Percentiles rank a stretch among this genome's conserved stretches.
phyloP scores from a whole-genome alignment of 2,329 filamentous ascomycete genomes.

The Stenocarpella maydis region DNA sequence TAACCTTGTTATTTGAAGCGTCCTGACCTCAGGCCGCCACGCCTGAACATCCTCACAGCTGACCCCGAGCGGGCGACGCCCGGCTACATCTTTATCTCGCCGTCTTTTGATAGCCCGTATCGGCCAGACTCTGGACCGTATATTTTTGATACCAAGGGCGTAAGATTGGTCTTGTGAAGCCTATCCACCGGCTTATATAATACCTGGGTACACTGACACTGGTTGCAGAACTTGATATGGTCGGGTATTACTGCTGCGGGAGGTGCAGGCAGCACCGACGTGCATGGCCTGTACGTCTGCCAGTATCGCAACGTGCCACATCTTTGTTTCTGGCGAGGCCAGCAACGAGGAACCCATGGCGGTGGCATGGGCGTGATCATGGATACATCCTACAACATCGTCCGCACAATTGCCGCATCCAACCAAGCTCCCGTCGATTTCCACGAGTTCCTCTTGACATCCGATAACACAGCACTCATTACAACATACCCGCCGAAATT shows the following conservation, averaged over 20 bases:
- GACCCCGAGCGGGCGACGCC: slow-evolving; percentile 19
- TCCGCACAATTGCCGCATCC: slow-evolving; percentile 6
- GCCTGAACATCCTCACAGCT: slow-evolving; percentile 20
- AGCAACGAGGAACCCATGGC: slow-evolving; percentile 24
- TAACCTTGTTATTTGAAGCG: slow-evolving; percentile 4
- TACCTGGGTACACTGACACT: not conserved
- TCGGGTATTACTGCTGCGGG: slow-evolving; percentile 17
- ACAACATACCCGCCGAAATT: slow-evolving; percentile 23
- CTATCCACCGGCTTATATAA: no score
- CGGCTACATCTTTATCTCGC: slow-evolving; percentile 23
- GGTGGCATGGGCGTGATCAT: slow-evolving; percentile 26
- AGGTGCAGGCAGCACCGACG: not conserved
- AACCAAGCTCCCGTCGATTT: slow-evolving; percentile 12
- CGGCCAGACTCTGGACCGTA: slow-evolving; percentile 31
- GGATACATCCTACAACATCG: slow-evolving; percentile 25
- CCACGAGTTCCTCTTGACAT: slow-evolving; percentile 25
- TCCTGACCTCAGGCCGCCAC: slow-evolving; percentile 28
- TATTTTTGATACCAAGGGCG: slow-evolving; percentile 30
- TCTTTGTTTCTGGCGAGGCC: slow-evolving; percentile 29
- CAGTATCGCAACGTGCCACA: slow-evolving; percentile 17
- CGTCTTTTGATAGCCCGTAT: slow-evolving; percentile 14
- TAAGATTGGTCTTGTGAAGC: not conserved
- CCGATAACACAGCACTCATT: slow-evolving; percentile 26
- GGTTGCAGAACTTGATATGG: slow-evolving; percentile 22
- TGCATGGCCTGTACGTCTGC: slow-evolving; percentile 24